Conservation (phyloP, 225 moss, liverwort and hornwort genomes). For the Polytrichum formosum region DNA sequence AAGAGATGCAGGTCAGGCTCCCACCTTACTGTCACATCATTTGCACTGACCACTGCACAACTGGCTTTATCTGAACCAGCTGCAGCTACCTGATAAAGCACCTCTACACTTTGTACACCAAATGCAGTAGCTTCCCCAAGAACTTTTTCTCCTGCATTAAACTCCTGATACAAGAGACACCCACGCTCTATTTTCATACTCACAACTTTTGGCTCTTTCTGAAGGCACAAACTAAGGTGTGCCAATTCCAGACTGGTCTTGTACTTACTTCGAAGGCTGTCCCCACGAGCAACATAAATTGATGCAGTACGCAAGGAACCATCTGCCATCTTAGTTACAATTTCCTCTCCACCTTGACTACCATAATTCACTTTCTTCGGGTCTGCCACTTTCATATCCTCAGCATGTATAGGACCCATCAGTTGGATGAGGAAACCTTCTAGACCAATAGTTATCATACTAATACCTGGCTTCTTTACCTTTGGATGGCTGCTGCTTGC, state of each 20-base stretch:
- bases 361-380: conserved; percentile 91
- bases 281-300: conserved; percentile 54
- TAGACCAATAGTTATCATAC: conserved; percentile 59
- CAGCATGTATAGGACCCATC: conserved; percentile 59
- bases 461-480: conserved; percentile 40
- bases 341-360: conserved; percentile 71
- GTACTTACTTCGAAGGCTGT: conserved; percentile 59
- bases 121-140: conserved; percentile 53
- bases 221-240: conserved; percentile 61
- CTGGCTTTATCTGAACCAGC: conserved; percentile 44
- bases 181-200: conserved; percentile 72
- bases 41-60: conserved; percentile 64
- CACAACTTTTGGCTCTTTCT: conserved; percentile 56
- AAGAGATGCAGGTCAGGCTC: conserved; percentile 94
- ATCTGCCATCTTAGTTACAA: conserved; percentile 68
- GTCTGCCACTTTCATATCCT: conserved; percentile 64
- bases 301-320: conserved; percentile 66
- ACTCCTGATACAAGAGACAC: conserved; percentile 66
- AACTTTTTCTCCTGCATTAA: conserved; percentile 42
- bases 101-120: conserved; percentile 61
- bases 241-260: conserved; percentile 69
- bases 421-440: conserved; percentile 77
- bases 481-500: conserved; percentile 38
- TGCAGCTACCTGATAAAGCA: conserved; percentile 62
- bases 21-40: conserved; percentile 71